Evolutionary conservation across 768 basidiomycete species (phyloP).

Genomic region (Boletellus emodensis): DNA sequence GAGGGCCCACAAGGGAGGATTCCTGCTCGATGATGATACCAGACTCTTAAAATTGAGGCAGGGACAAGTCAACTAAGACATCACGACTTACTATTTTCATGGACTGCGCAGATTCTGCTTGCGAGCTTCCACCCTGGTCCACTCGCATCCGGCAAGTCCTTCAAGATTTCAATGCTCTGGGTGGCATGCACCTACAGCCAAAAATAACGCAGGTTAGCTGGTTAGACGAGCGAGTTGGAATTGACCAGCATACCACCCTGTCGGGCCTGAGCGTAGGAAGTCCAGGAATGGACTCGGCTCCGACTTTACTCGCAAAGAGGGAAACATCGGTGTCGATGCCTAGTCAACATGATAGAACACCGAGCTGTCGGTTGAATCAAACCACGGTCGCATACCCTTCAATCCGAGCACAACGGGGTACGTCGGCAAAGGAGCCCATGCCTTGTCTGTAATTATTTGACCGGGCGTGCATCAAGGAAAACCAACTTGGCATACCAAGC

Average conservation of each 20-base stretch:
- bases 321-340: constrained; percentile 58
- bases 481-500: constrained; percentile 39
- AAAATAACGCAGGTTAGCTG: not conserved
- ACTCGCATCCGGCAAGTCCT: constrained; percentile 69
- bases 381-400: constrained; percentile 44
- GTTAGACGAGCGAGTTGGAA: not conserved
- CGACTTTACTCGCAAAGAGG: constrained; percentile 53
- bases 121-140: constrained; percentile 78
- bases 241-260: constrained; percentile 49
- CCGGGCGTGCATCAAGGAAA: not conserved
- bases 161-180: constrained; percentile 76
- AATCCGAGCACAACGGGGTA: constrained; percentile 77
- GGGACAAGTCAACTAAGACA: not conserved
- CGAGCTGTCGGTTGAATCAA: not conserved
- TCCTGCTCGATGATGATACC: constrained; percentile 72
- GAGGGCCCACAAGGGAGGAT: constrained; percentile 55
- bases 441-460: constrained; percentile 42
- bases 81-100: constrained; percentile 70
- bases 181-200: constrained; percentile 65
- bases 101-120: constrained; percentile 60
- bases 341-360: constrained; percentile 9
- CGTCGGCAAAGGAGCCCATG: constrained; percentile 77
- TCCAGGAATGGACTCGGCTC: constrained; percentile 48
- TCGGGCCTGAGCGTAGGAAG: constrained; percentile 69
- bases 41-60: constrained; percentile 44